Base-by-base conservation (phyloP, 2,329 filamentous ascomycete species). In the Hymenoscyphus albidus region DNA sequence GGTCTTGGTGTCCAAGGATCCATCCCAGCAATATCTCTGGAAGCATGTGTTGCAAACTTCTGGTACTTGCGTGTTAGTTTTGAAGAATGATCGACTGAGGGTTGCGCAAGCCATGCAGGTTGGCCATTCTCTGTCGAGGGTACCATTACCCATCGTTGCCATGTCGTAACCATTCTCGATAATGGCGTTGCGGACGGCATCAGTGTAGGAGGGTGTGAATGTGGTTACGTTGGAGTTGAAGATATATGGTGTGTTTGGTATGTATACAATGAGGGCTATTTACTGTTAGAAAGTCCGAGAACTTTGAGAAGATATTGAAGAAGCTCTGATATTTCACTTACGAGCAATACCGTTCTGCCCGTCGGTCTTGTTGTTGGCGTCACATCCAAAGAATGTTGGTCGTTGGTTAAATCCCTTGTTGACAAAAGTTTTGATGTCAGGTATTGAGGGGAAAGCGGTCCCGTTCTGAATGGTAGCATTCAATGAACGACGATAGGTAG, bases 21-120 rank as follows among this genome's bases (percentile, higher is more conserved):
- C 95, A 75, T 97, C 85, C 95, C 95, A 99, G 83, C 95, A 99
- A 80, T 97, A 97, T 22, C 80, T 77, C 13, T 80, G 70, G 77
- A 97, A 98, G 79, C 95, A 99, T 59, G 82, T 73, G 55, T 78
- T 81, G 79, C 95, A 99, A 10, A 85, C 86, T 0, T 83, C 81
- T 0, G 94, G 94, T 1, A 93, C 82, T 0, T 79, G 68, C 0
- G 89, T 89, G 18, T 82, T 81, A 0, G 91, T 94, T 59, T 92
- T 84, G 66, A 86, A 81, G 69, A 95, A 85, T 70, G 88, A 92
- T 67, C 94, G 85, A 62, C 84, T 85, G 16, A 98, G 82, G 48
- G 96, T 88, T 5, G 94, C 95, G 77, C 95, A 99, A 27, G 88
- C 92, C 4, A 97, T 89, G 71, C 94, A 99, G 1, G 86, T 82